Evolutionary conservation across 352 stramenopile species (phyloP), one percentile per base, ranked within the genome.

Genomic region (Phytophthora podocarpi): DNA sequence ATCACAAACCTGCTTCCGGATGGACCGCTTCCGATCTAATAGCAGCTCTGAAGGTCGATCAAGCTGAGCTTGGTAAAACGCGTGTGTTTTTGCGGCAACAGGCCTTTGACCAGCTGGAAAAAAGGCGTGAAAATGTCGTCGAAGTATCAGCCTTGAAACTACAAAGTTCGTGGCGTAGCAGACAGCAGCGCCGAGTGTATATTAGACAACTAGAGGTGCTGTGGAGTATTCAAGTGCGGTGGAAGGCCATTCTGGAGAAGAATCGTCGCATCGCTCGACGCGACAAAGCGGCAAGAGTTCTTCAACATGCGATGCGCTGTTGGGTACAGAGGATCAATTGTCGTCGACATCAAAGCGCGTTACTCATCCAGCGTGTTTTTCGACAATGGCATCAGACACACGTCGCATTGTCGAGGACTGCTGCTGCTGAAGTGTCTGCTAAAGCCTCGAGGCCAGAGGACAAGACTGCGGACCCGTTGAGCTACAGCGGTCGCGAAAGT

Each of bases 51-150:
- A 56, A 72, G 20, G 28, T 89, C 5, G 42, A 77, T 27, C 65
- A 78, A 36, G 71, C 80, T n/a, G 78, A 89, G 46, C 59, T 88
- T 26, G 85, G 85, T 26, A 87, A 78, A 34, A 89, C 85, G 0
- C 79, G 80, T 12, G 77, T 93, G 13, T 93, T 93, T 66, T 53
- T 93, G 42, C 57, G 79, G 0, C 85, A 93, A 21, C 51, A 67
- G 15, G 70, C 74, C 3, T 92, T 90, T 55, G 80, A 93, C 42
- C 66, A 72, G 36, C 53, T 93, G 0, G 85, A 93, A 49, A 72
- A 75, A 32, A 66, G 47, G 16, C 76, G 81, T 10, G 76, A 89
- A 21, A 13, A 15, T 20, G 41, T 74, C 9, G 30, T 90, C 11
- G 49, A 39, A 16, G 47, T 23, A 9, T 78, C 59, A 23, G 64